Evolutionary conservation across 176 grass and related monocot genomes (phyloP).

Genomic region (Eragrostis nindensis): DNA sequence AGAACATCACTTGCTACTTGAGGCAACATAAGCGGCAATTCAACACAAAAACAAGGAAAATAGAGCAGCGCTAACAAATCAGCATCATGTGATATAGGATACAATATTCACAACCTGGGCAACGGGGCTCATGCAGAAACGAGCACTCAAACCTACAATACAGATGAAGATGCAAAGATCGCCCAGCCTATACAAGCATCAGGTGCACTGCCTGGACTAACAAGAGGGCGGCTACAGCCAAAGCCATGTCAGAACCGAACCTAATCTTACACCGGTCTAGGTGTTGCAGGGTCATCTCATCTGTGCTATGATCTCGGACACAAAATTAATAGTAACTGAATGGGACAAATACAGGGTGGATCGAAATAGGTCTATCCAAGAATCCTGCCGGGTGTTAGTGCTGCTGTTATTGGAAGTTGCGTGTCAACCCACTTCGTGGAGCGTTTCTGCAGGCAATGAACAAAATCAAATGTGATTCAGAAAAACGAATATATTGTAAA

Average conservation of each 20-base stretch:
- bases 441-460: constrained; percentile 56
- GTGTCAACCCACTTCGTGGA: constrained; percentile 69
- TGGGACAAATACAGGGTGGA: constrained; percentile 54
- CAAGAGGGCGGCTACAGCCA: constrained; percentile 22
- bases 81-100: constrained; percentile 36
- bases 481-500: not conserved
- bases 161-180: constrained; percentile 42
- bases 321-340: constrained; percentile 58
- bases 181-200: constrained; percentile 66
- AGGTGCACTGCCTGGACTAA: constrained; percentile 38
- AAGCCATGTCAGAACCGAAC: constrained; percentile 43
- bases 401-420: constrained; percentile 70
- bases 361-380: constrained; percentile 46
- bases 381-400: constrained; percentile 51
- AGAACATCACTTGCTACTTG: no score
- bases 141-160: constrained; percentile 43
- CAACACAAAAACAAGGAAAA: constrained; percentile 3
- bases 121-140: constrained; percentile 42
- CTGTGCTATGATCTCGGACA: constrained; percentile 62
- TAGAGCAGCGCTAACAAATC: constrained; percentile 5
- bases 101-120: constrained; percentile 82
- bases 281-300: constrained; percentile 50
- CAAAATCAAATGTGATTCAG: constrained; percentile 13
- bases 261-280: constrained; percentile 46
- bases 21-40: not conserved